Evolutionary conservation across 2,329 filamentous ascomycete species (phyloP).

Genomic region (Microdochium bolleyi): DNA sequence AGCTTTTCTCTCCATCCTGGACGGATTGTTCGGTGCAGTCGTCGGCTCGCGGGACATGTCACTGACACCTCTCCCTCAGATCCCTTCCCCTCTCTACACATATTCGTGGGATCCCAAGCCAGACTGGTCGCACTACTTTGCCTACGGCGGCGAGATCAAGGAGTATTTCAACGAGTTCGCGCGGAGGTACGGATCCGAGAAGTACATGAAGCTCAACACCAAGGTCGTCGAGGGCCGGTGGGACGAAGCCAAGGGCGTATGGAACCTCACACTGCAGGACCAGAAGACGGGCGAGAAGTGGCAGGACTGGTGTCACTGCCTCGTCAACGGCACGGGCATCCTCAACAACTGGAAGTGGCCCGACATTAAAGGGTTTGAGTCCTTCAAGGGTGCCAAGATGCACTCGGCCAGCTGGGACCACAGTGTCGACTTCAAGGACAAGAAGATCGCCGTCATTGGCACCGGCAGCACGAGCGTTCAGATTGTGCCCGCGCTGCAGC

Average conservation of each 20-base stretch:
- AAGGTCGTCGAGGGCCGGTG: constrained; percentile 32
- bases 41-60: too few relatives aligned
- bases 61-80: neutral
- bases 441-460: constrained; percentile 42
- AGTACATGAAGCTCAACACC: constrained; percentile 33
- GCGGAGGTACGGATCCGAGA: constrained; percentile 21
- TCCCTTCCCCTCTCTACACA: constrained; percentile 9
- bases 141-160: constrained; percentile 15
- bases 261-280: constrained; percentile 21
- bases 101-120: constrained; percentile 17
- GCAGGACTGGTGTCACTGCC: constrained; percentile 33
- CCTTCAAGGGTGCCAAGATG: constrained; percentile 43
- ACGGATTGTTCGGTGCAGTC: too few relatives aligned
- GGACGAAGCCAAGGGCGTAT: constrained; percentile 31
- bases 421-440: constrained; percentile 35
- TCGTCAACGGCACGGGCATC: constrained; percentile 39
- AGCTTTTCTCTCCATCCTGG: neutral
- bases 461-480: constrained; percentile 47
- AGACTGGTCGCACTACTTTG: constrained; percentile 20
- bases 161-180: constrained; percentile 23
- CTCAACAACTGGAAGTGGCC: constrained; percentile 45
- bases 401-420: constrained; percentile 50
- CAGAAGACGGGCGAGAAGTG: constrained; percentile 7
- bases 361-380: constrained; percentile 37
- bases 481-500: constrained; percentile 38